These are phyloP conservation scores for Fusarium papillatum DNA, from an alignment of 2,329 filamentous ascomycete genomes.

Conservation along the genomic window DNA sequence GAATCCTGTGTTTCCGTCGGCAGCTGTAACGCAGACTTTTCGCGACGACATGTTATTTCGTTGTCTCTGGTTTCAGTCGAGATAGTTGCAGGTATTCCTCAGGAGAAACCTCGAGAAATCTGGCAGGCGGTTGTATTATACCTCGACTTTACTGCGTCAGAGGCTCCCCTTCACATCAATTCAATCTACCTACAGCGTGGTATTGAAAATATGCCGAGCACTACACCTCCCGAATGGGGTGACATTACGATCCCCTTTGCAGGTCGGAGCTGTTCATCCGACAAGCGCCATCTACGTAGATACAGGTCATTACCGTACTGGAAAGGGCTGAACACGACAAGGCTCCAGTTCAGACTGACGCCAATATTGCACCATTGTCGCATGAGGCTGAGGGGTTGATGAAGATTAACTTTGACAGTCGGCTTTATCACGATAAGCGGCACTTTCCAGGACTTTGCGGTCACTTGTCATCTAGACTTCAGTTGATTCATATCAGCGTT, in stretches of 20 bases:
- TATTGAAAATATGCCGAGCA: not conserved
- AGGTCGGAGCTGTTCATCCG: not conserved
- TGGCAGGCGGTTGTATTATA: not conserved
- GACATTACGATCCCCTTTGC: fast-evolving
- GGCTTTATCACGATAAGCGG: not conserved
- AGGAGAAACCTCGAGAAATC: fast-evolving
- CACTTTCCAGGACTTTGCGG: not conserved
- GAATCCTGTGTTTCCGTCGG: slow-evolving; percentile 65
- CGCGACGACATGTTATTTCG: slow-evolving; percentile 53
- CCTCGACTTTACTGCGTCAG: not conserved
- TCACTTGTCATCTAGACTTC: not conserved
- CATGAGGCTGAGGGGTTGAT: not conserved
- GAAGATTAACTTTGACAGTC: not conserved
- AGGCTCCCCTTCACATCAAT: too few species aligned
- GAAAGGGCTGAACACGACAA: not conserved
- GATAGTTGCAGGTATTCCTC: not conserved
- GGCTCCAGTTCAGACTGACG: slow-evolving; percentile 7
- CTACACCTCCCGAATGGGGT: not conserved
- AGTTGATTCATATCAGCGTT: not conserved
- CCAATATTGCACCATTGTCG: slow-evolving; percentile 17
- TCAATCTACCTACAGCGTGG: not conserved
- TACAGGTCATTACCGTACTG: not conserved
- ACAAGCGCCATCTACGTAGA: slow-evolving; percentile 15
- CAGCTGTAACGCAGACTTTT: slow-evolving; percentile 62
- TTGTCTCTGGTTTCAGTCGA: not conserved